Base-by-base conservation (phyloP, 176 grass and related monocot genomes). In the Urochloa ruziziensis region DNA sequence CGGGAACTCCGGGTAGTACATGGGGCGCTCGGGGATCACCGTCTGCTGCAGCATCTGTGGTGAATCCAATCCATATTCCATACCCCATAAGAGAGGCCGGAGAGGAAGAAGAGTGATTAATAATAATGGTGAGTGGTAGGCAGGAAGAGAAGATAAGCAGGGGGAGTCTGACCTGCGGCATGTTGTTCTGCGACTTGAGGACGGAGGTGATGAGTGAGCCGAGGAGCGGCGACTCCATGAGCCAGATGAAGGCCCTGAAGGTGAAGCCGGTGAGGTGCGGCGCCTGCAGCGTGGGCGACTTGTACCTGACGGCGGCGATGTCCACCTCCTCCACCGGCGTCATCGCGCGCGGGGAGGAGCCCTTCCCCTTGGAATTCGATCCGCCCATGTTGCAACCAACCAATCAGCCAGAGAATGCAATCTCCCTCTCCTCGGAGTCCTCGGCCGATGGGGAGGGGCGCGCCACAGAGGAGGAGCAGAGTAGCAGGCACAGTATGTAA, bases 1-100 rank as follows among this genome's bases (percentile, higher is more conserved):
- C 25, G 93, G 96, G 88, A 77, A 98, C 67, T 98, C 91, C 11
- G 96, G 96, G 79, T 35, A 76, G 87, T 85, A 95, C 96, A 98
- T 98, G 70, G 96, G 96, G 11, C 78, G 81, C 73, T 98, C 96
- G 6, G 93, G 96, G 76, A 98, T 98, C 12, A 90, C 47, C 25
- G 96, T 98, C 47, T 89, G 43, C 56, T 87, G 87, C 82, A 98
- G 88, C 75, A 95, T 82, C 96, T 95, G 90, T 24, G 34, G 28
- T 6, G 48, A 54, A 11, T 16, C 54, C 54, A 19, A n/a, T n/a
- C n/a, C n/a, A n/a, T n/a, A n/a, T n/a, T n/a, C n/a, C n/a, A n/a
- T n/a, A n/a, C n/a, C n/a, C n/a, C n/a, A n/a, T n/a, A n/a, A n/a
- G 9, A 49, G 29, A 60, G 4, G 36, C 36, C 36, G 36, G 36